Evolutionary conservation across 257 asterid genomes (phyloP).

Genomic region (Solanum gracilifrons): DNA sequence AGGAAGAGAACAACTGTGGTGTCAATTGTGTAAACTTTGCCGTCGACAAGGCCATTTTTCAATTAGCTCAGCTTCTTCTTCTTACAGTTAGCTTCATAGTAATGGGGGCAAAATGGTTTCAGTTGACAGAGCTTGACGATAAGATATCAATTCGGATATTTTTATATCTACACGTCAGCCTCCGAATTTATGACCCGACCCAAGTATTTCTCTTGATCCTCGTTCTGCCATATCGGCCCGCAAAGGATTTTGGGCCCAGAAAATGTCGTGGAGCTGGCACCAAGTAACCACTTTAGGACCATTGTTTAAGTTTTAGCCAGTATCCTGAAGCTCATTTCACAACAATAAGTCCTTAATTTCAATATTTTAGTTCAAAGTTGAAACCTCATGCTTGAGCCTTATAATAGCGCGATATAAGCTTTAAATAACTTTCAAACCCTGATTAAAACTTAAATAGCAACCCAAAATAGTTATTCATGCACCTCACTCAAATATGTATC

Average conservation of each 20-base stretch:
- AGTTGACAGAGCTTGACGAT: constrained; percentile 24
- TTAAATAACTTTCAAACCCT: background rate
- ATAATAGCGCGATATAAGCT: background rate
- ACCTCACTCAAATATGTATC: background rate
- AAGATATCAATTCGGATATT: constrained; percentile 7
- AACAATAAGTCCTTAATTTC: background rate
- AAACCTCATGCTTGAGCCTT: background rate
- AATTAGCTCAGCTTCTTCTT: background rate
- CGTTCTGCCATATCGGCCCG: background rate
- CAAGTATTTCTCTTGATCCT: background rate
- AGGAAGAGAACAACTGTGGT: constrained; percentile 34
- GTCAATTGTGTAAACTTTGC: constrained; percentile 66
- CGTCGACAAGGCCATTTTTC: constrained; percentile 46
- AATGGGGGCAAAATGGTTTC: background rate
- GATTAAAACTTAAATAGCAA: background rate
- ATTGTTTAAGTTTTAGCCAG: background rate
- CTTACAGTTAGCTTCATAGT: constrained; percentile 5
- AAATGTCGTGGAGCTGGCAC: background rate
- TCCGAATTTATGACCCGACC: background rate
- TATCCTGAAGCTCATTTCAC: background rate
- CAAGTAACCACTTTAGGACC: background rate
- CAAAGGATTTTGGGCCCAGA: background rate
- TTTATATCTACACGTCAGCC: background rate
- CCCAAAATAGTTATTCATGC: background rate
- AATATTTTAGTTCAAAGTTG: background rate